phyloP scores from a whole-genome alignment of 306 rosid genomes.

The Vicia sativa region DNA sequence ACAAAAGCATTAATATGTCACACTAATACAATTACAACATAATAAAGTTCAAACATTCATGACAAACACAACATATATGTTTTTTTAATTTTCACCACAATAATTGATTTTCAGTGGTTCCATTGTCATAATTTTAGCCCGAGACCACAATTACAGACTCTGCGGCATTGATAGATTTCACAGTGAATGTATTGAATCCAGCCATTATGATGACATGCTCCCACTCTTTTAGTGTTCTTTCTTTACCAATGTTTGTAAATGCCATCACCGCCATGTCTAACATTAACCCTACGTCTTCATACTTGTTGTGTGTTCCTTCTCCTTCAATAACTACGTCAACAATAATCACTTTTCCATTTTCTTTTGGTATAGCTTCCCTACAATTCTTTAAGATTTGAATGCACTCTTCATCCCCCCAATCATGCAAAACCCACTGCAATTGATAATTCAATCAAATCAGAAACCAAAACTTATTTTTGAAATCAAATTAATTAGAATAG shows the following conservation, averaged over 20 bases:
- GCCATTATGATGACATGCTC: conserved; percentile 53
- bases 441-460: background rate
- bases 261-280: conserved; percentile 72
- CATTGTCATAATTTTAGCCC: background rate
- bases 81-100: background rate
- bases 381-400: conserved; percentile 57
- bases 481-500: background rate
- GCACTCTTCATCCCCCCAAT: conserved; percentile 68
- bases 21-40: background rate
- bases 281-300: conserved; percentile 51
- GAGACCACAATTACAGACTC: conserved; percentile 56
- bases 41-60: background rate
- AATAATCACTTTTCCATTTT: conserved; percentile 63
- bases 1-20: background rate
- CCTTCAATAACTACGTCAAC: conserved; percentile 52
- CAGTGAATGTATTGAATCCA: conserved; percentile 47
- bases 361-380: conserved; percentile 50
- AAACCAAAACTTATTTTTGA: background rate
- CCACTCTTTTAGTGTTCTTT: conserved; percentile 62
- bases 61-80: background rate
- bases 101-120: background rate
- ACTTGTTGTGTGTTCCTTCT: conserved; percentile 4
- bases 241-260: conserved; percentile 58
- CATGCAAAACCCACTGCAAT: conserved; percentile 60
- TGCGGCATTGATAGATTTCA: conserved; percentile 43